These are phyloP conservation scores for Anaeromyces robustus DNA, from an alignment of 192 early-diverging fungal species.

Conservation along the genomic window DNA sequence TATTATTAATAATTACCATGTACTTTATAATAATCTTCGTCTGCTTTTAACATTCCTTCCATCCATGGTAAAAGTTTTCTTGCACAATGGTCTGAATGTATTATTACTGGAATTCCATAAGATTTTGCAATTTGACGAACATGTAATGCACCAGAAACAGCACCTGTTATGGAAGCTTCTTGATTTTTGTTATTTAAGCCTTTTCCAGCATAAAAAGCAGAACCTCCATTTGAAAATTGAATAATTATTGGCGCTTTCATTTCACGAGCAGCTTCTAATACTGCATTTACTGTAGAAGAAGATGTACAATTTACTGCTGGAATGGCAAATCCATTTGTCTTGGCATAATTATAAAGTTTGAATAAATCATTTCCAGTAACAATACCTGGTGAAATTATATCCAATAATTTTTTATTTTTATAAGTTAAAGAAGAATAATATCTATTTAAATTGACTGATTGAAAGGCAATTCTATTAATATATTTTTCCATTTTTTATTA, in stretches of 20 bases:
- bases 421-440: background rate
- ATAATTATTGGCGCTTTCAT: constrained; percentile 87
- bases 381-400: background rate
- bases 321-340: background rate
- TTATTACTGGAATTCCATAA: constrained; percentile 53
- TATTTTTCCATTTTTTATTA: background rate
- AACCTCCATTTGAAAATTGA: constrained; percentile 89
- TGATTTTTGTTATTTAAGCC: constrained; percentile 78
- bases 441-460: background rate
- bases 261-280: constrained; percentile 85
- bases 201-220: constrained; percentile 85
- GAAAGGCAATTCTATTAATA: background rate
- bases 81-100: constrained; percentile 95
- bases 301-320: constrained; percentile 42
- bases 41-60: constrained; percentile 88
- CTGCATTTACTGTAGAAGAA: constrained; percentile 80
- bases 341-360: background rate
- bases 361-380: background rate
- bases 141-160: constrained; percentile 81
- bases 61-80: constrained; percentile 95
- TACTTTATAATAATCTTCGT: constrained; percentile 42
- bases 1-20: background rate
- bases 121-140: constrained; percentile 62
- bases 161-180: constrained; percentile 72
- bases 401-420: background rate